Evolutionary conservation across 768 basidiomycete genomes (phyloP), one percentile per base, ranked within the genome.

Genomic region (Pleurotus cornucopiae): DNA sequence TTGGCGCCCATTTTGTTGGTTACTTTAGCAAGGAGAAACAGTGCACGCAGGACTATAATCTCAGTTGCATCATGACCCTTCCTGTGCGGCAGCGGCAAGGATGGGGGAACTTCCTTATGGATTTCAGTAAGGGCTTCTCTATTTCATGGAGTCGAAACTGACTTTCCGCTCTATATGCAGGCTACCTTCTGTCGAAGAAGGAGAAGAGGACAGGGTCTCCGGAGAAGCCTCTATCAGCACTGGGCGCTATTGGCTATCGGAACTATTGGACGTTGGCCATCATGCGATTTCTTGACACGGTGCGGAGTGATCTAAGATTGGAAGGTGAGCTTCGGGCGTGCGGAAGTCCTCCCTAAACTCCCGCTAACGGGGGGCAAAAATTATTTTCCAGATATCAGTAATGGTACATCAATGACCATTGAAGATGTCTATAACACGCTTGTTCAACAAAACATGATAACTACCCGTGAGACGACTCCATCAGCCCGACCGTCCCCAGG

Each of bases 1-100:
- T 82, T 48, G 97, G 96, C 5, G 89, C 94, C 25, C 86, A 90
- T 53, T 99, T 99, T 66, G 89, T 99, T 53, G 97, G 97, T 6
- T 99, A 99, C 70, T 99, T 99, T 68, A 92, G 89, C 73, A 99
- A 99, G 71, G 97, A 99, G 79, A 99, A 99, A 75, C 80, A 92
- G 52, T 95, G 93, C 68, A 88, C 89, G 55, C 94, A 94, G 72
- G 91, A 94, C 66, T 94, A 94, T 70, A 99, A 99, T 73, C 86
- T 99, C 62, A 96, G 94, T 70, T 99, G 97, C 76, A 99, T 99
- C 67, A 98, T 99, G 95, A 98, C 97, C 14, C 75, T 99, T 16
- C 97, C 97, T 1, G 89, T 98, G 39, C 76, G 94, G 60, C 96
- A 98, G 71, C 76, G 96, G 60, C 86, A 89, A 70, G 97, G 97